phyloP scores from a whole-genome alignment of 345 rosid species.

The Bretschneidera sinensis region DNA sequence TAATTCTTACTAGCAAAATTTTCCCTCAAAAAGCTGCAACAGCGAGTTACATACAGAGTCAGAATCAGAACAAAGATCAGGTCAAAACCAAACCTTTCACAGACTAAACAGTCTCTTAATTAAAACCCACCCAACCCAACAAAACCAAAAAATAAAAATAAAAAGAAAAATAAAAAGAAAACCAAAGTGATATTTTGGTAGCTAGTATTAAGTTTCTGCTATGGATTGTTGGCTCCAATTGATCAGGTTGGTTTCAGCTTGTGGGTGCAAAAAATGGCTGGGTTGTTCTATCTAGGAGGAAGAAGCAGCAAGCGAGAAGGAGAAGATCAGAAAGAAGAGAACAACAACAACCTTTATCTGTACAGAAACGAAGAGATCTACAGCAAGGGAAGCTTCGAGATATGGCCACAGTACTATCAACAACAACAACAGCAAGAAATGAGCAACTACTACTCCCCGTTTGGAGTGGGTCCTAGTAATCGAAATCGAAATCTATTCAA shows the following conservation, averaged over 20 bases:
- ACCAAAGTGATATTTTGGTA: neutral
- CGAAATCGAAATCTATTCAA: conserved; percentile 29
- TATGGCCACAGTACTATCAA: conserved; percentile 72
- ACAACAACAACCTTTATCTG: conserved; percentile 37
- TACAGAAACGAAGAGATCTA: conserved; percentile 71
- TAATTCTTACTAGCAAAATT: neutral
- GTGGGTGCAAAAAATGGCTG: conserved; percentile 62
- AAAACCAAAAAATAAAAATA: conserved; percentile 9
- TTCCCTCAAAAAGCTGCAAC: conserved; percentile 21
- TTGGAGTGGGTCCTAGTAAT: conserved; percentile 72
- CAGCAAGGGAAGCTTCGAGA: conserved; percentile 59
- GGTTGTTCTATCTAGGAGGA: conserved; percentile 85
- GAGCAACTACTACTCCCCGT: conserved; percentile 46
- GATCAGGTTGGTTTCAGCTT: conserved; percentile 26
- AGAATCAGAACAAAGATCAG: conserved; percentile 27
- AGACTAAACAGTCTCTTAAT: conserved; percentile 22
- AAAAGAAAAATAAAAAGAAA: too few species aligned
- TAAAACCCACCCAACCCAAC: conserved; percentile 19
- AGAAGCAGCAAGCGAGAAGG: conserved; percentile 49
- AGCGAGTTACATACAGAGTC: too few species aligned
- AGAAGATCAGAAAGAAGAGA: conserved; percentile 41
- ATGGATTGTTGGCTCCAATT: conserved; percentile 45
- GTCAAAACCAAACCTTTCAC: conserved; percentile 18
- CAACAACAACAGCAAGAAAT: conserved; percentile 44
- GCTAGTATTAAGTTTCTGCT: conserved; percentile 37